Percentiles rank a stretch among this genome's conserved stretches.
Conservation (phyloP, 352 stramenopile genomes). For the Pythium biforme region DNA sequence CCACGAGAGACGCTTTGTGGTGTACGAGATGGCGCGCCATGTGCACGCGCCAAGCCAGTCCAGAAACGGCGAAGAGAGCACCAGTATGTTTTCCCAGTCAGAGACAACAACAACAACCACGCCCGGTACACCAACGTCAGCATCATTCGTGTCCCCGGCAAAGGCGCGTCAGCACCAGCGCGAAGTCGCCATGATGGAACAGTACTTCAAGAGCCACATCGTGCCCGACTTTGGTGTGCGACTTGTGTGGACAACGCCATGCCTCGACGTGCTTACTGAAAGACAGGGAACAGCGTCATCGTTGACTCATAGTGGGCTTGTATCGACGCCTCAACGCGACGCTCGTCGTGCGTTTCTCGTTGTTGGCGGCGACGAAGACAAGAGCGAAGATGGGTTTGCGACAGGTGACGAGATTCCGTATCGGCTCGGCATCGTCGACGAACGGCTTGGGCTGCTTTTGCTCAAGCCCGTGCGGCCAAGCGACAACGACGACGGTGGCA, state of each 20-base stretch:
- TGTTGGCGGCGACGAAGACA: not conserved
- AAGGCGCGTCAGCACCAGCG: constrained; percentile 28
- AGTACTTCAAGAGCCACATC: constrained; percentile 26
- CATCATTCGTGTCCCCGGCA: constrained; percentile 23
- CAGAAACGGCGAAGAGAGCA: not conserved
- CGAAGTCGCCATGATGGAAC: constrained; percentile 21
- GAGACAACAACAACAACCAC: not conserved
- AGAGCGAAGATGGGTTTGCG: not conserved
- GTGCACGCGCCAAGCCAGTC: not conserved
- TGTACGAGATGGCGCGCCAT: constrained; percentile 39
- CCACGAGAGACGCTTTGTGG: constrained; percentile 45
- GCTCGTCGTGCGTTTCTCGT: constrained; percentile 16
- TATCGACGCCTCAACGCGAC: not conserved
- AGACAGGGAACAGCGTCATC: not conserved
- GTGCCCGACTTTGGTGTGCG: constrained; percentile 13
- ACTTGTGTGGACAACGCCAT: constrained; percentile 26
- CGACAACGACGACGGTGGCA: not conserved
- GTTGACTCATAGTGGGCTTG: not conserved
- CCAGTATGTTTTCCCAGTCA: not conserved
- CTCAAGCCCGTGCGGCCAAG: constrained; percentile 15
- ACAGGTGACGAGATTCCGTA: not conserved
- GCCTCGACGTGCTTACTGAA: constrained; percentile 18
- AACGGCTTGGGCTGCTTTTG: constrained; percentile 15
- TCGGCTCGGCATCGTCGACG: constrained; percentile 14
- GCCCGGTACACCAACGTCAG: not conserved